Evolutionary conservation across 495 filamentous ascomycete genomes (phyloP), one percentile per base, ranked within the genome.

Genomic region (Aspergillus olivimuriae): DNA sequence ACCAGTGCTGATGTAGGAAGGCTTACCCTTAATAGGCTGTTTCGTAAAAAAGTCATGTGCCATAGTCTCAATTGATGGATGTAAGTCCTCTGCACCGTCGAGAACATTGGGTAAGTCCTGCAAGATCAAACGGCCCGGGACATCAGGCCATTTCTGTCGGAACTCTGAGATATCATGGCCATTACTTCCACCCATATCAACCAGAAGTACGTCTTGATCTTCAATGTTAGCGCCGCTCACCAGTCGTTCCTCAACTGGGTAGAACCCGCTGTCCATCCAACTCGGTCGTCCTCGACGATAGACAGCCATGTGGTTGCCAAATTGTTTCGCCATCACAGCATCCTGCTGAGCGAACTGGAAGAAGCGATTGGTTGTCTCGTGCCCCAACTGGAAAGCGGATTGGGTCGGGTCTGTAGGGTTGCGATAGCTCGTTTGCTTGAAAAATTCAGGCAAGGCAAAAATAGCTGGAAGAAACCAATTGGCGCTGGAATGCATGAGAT

Each of bases 161-260:
- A 81, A 72, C 4, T 51, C 48, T 7, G 54, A 39, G 0, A 77
- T 47, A 39, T 80, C 73, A 34, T 78, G 70, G 1, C 77, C 77
- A 2, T 52, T 33, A 9, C 62, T 63, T 10, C 75, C 78, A 20
- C 66, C 77, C 1, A 80, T 60, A 55, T 82, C 78, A n/a, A 81
- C 74, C 2, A 81, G 48, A 1, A 82, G 51, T 11, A 67, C 58
- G 1, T 56, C 53, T 15, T 58, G 47, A 10, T 19, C 18, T 24
- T 48, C 43, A 17, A 14, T 10, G 30, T 52, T 41, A 32, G 41
- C 50, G 1, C 44, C 58, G 3, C 26, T 26, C n/a, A 50, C 32
- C n/a, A 62, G 22, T 11, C 52, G 58, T 19, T 72, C 65, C 24
- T 55, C 38, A 0, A 77, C 60, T 7, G 74, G 70, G 48, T 74